Evolutionary conservation across 192 early-diverging fungal species (phyloP).

Genomic region (Backusella mclennaniae): DNA sequence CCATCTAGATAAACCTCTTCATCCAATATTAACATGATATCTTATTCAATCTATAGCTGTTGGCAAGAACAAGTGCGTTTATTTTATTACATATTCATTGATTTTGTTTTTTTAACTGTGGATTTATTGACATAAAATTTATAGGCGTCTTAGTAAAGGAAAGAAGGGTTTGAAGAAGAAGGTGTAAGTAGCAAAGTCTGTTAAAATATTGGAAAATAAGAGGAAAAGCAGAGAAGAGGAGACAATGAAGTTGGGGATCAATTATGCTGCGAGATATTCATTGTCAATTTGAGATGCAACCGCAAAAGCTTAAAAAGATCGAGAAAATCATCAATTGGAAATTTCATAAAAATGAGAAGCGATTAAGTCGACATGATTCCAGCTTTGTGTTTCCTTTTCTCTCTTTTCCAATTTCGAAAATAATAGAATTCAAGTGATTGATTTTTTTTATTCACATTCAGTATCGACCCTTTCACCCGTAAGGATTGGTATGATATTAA

Average conservation of each 20-base stretch:
- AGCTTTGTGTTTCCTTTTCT: conserved; percentile 11
- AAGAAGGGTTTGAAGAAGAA: conserved; percentile 92
- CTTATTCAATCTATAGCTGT: conserved; percentile 45
- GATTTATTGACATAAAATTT: background rate
- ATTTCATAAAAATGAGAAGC: background rate
- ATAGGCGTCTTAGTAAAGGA: conserved; percentile 78
- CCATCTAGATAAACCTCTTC: conserved; percentile 20
- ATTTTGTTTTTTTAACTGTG: conserved; percentile 1
- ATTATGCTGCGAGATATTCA: background rate
- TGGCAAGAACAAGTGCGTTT: conserved; percentile 72
- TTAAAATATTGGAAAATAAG: background rate
- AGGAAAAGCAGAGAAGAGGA: background rate
- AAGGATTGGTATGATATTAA: conserved; percentile 99
- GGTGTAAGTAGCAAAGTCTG: conserved; percentile 59
- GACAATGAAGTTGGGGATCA: background rate
- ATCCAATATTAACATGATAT: background rate
- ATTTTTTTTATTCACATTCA: conserved; percentile 31
- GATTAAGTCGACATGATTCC: background rate
- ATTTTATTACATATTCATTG: background rate
- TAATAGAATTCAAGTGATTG: background rate
- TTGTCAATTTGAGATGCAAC: background rate
- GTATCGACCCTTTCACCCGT: conserved; percentile 98
- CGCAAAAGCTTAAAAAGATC: background rate
- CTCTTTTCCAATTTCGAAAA: background rate
- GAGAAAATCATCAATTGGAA: background rate